These are phyloP conservation scores for Piromyces sp. DNA, from an alignment of 192 early-diverging fungal genomes.

Conservation along the genomic window DNA sequence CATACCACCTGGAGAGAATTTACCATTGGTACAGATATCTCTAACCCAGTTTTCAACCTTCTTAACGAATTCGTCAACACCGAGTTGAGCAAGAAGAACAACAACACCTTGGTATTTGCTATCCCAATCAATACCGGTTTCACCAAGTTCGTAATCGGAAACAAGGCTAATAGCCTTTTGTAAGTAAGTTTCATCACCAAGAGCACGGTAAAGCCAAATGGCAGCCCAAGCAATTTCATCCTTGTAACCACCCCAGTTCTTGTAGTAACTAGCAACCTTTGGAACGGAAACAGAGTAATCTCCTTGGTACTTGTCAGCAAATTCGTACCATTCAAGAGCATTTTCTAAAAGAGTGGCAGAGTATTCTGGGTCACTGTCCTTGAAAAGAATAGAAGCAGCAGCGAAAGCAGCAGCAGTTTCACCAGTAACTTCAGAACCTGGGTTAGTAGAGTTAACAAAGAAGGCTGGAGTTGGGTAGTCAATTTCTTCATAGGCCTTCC, in stretches of 20 bases:
- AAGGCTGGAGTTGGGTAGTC: conserved; percentile 31
- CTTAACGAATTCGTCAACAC: conserved; percentile 12
- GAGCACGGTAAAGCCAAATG: conserved; percentile 33
- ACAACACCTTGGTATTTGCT: conserved; percentile 21
- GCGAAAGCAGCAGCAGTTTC: conserved; percentile 37
- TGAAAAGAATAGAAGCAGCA: conserved; percentile 26
- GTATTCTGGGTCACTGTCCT: neutral
- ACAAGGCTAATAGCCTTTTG: conserved; percentile 19
- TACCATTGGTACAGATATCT: conserved; percentile 18
- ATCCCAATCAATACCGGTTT: conserved; percentile 24
- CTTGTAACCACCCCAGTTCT: conserved; percentile 10
- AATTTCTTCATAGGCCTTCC: conserved; percentile 13
- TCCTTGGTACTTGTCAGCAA: conserved; percentile 27
- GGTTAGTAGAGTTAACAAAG: conserved; percentile 16
- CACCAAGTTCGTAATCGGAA: conserved; percentile 5
- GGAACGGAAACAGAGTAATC: conserved; percentile 19
- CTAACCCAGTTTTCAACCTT: conserved; percentile 12
- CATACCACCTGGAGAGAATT: conserved; percentile 1
- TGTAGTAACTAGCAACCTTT: conserved; percentile 14
- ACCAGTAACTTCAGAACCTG: conserved; percentile 34
- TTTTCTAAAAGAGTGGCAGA: conserved; percentile 11
- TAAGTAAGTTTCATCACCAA: conserved; percentile 18
- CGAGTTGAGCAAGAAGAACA: conserved; percentile 23
- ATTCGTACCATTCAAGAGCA: conserved; percentile 17
- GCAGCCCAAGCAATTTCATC: conserved; percentile 33